A percentile compares a stretch with the other conserved stretches of the same genome.
Evolutionary conservation across 2,329 filamentous ascomycete species (phyloP).

Genomic region (Hymenotorrendiella dingleyae): DNA sequence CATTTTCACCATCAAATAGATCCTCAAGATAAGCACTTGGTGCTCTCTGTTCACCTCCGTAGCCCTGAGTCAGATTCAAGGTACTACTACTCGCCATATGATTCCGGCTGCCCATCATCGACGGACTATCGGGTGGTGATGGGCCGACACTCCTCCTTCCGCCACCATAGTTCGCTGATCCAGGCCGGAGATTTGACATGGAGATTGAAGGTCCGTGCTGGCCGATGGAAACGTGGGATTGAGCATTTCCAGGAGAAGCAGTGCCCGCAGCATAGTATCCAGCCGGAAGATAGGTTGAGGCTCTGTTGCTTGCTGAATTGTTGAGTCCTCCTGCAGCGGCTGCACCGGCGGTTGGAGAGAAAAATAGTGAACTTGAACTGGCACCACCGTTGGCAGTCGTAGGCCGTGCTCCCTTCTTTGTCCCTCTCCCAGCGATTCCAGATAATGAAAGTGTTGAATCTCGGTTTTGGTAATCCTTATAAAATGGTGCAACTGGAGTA

Average conservation of each 20-base stretch:
- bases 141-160: constrained; percentile 40
- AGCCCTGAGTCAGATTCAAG: constrained; percentile 56
- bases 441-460: constrained; percentile 31
- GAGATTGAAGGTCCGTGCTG: constrained; percentile 42
- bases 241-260: constrained; percentile 29
- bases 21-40: constrained; percentile 90
- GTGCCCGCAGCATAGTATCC: constrained; percentile 79
- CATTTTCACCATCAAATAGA: constrained; percentile 58
- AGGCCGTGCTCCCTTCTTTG: constrained; percentile 28
- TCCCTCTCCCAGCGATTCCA: constrained; percentile 22
- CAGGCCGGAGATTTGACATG: constrained; percentile 48
- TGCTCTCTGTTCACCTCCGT: constrained; percentile 51
- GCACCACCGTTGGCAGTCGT: constrained; percentile 32
- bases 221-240: constrained; percentile 32
- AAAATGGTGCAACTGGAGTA: constrained; percentile 48
- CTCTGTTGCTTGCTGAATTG: constrained; percentile 52
- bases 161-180: constrained; percentile 43
- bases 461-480: constrained; percentile 54
- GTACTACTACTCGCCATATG: constrained; percentile 53
- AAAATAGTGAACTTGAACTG: constrained; percentile 59
- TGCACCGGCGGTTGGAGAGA: constrained; percentile 77
- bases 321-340: constrained; percentile 43
- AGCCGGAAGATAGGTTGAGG: constrained; percentile 77
- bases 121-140: constrained; percentile 59
- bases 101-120: constrained; percentile 32